These are phyloP conservation scores for Entomortierella lignicola DNA, from an alignment of 192 early-diverging fungal species.

Conservation along the genomic window DNA sequence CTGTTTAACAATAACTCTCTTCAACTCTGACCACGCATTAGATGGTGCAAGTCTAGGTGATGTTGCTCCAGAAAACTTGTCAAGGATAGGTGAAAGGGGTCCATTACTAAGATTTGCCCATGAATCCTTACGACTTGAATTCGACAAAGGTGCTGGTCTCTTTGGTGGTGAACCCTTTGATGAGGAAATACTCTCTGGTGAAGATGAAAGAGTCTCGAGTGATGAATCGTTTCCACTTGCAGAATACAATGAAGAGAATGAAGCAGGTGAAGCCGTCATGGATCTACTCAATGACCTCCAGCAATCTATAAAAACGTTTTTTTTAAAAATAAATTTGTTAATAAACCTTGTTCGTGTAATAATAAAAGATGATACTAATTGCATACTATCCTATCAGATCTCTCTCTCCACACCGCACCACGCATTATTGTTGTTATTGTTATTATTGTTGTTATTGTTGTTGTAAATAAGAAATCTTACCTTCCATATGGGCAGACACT, in stretches of 20 bases:
- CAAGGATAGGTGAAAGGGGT: conserved; percentile 44
- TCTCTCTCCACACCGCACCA: too few species aligned
- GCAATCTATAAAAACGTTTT: conserved; percentile 50
- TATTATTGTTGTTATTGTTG: too few species aligned
- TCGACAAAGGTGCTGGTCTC: conserved; percentile 15
- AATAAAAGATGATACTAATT: too few species aligned
- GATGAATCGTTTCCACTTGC: conserved; percentile 1
- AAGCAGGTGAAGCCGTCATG: conserved; percentile 15
- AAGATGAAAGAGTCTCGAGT: conserved; percentile 5
- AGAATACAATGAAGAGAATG: conserved; percentile 42
- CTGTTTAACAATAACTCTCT: conserved; percentile 49
- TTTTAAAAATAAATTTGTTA: too few species aligned
- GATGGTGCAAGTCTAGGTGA: conserved; percentile 40
- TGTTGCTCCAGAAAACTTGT: conserved; percentile 41
- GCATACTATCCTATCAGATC: too few species aligned
- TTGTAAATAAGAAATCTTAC: too few species aligned
- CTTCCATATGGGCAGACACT: conserved; percentile 52
- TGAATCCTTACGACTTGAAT: conserved; percentile 34
- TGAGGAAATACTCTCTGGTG: conserved; percentile 1
- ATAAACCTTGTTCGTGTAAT: too few species aligned
- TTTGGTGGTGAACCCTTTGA: not conserved
- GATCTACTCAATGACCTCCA: conserved; percentile 32
- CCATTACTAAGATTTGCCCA: conserved; percentile 47
- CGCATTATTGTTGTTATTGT: too few species aligned
- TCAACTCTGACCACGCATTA: conserved; percentile 55